Evolutionary conservation across 495 filamentous ascomycete species (phyloP), one percentile per base, ranked within the genome.

Genomic region (Hypoxylon lienhwacheense): DNA sequence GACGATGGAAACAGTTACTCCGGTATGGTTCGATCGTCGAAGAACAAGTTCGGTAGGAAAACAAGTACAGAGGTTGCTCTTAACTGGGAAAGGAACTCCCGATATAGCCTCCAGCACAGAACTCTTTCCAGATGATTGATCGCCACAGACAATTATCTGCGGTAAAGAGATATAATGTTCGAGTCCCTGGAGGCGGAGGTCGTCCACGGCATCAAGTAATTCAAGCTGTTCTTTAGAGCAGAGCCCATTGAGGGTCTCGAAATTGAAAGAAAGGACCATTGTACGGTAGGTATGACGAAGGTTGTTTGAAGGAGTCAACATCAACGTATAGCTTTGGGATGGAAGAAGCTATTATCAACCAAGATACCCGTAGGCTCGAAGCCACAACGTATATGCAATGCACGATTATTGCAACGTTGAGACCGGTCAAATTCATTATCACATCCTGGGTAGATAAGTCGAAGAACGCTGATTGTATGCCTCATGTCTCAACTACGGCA

Each of bases 21-120:
- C 61, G 25, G 48, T 61, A 1, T 63, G 21, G 0, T 40, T 7
- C 5, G 59, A 47, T 26, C 71, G 66, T 3, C 81, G 77, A 12
- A 84, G 73, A 2, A 80, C 65, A 6, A 84, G 57, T 59, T 84
- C 79, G 0, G 77, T 82, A 2, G 80, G 71, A 49, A 80, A 82
- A 22, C 78, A 66, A 0, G 81, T 83, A 56, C 76, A 80, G 0
- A 80, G 49, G 29, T 63, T 77, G 31, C 69, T 72, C 44, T 73
- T 74, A 5, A 65, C 63, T 1, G 80, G 80, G 45, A 87, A 84
- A 0, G 72, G 67, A 11, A 85, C 71, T 4, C 81, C 76, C 0
- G 81, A 83, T 11, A 86, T 76, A 7, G 80, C 81, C 45, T 85
- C 81, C 0, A 87, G 72, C 1, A 87, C 83, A 0, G 82, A 85